These are phyloP conservation scores for Euphorbia tirucalli DNA, from an alignment of 345 rosid species.

Conservation along the genomic window DNA sequence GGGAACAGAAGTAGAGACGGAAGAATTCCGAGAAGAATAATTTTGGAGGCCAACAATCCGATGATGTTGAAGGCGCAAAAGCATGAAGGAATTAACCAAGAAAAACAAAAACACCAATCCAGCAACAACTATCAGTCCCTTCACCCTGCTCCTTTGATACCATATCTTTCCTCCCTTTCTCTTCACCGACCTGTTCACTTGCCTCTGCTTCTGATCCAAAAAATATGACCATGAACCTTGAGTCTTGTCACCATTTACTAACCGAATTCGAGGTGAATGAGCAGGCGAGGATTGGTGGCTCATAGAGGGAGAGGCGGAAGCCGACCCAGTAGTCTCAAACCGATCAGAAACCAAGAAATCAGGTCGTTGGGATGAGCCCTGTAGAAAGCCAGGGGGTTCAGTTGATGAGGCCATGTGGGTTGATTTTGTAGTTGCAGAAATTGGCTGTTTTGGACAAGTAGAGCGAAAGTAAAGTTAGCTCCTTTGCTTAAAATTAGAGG, in stretches of 20 bases:
- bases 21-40: slow-evolving; percentile 34
- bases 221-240: slow-evolving; percentile 28
- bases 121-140: slow-evolving; percentile 40
- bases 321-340: slow-evolving; percentile 1
- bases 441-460: slow-evolving; percentile 5
- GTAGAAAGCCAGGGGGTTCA: too few relatives aligned
- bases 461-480: background rate
- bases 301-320: background rate
- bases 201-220: slow-evolving; percentile 33
- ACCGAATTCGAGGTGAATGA: slow-evolving; percentile 13
- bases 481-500: background rate
- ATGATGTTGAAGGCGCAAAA: slow-evolving; percentile 56
- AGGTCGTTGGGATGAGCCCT: background rate
- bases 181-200: slow-evolving; percentile 34
- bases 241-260: too few relatives aligned
- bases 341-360: slow-evolving; percentile 5
- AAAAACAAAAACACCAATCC: slow-evolving; percentile 64
- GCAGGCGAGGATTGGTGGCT: slow-evolving; percentile 4
- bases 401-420: background rate
- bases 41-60: slow-evolving; percentile 30
- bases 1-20: too few relatives aligned
- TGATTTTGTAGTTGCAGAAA: background rate
- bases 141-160: slow-evolving; percentile 45
- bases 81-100: slow-evolving; percentile 72
- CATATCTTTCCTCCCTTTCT: slow-evolving; percentile 45